These are phyloP conservation scores for Buxus sempervirens DNA, from an alignment of 164 flowering plant species.

Conservation along the genomic window DNA sequence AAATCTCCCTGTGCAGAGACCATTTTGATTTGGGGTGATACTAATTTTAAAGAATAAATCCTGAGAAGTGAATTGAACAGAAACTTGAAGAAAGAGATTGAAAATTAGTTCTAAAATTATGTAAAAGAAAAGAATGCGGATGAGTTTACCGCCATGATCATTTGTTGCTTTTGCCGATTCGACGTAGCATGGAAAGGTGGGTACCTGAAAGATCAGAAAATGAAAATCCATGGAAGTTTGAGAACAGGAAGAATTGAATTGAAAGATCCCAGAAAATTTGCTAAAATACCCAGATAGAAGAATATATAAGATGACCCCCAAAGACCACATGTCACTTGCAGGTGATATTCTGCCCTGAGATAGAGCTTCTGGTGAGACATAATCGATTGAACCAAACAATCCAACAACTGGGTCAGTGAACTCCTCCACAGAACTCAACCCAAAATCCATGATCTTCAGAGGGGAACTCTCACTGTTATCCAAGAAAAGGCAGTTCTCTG, in stretches of 20 bases:
- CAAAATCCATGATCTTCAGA: constrained; percentile 86
- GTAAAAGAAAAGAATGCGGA: neutral
- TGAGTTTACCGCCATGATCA: constrained; percentile 55
- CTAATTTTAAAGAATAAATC: neutral
- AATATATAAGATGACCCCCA: constrained; percentile 72
- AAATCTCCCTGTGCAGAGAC: constrained; percentile 47
- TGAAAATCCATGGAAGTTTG: neutral
- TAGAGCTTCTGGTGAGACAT: constrained; percentile 76
- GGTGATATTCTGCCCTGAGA: constrained; percentile 44
- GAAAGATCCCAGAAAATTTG: neutral
- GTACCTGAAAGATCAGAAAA: constrained; percentile 42
- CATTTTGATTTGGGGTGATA: neutral
- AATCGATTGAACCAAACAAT: constrained; percentile 78
- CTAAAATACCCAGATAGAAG: constrained; percentile 13
- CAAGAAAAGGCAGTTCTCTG: constrained; percentile 72
- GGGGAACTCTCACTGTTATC: constrained; percentile 41
- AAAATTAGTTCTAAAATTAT: neutral
- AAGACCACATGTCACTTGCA: constrained; percentile 73
- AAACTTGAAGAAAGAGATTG: neutral
- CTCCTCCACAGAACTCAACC: constrained; percentile 71
- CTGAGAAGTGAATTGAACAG: neutral
- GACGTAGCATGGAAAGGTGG: constrained; percentile 68
- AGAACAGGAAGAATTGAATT: neutral
- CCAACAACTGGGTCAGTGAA: constrained; percentile 78
- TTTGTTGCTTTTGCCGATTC: constrained; percentile 62